These are phyloP conservation scores for Chytriomyces sp. DNA, from an alignment of 192 early-diverging fungal species.

Conservation along the genomic window DNA sequence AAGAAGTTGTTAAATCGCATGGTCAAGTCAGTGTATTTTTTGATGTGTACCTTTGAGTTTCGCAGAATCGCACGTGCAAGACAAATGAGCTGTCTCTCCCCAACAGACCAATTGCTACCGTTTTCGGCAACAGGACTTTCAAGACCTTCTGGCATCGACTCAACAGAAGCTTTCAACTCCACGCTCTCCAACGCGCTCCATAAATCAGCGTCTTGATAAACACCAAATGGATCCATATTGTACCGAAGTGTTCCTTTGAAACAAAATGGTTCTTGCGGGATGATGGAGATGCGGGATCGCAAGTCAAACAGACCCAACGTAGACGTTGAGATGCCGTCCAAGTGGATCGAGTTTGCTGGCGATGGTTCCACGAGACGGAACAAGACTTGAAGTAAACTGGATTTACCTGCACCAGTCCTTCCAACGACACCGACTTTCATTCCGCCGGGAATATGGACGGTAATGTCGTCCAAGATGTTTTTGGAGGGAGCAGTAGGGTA, in stretches of 20 bases:
- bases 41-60: slow-evolving; percentile 8
- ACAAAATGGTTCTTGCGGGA: slow-evolving; percentile 66
- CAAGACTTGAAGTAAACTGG: slow-evolving; percentile 56
- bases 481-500: slow-evolving; percentile 43
- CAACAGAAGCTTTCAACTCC: slow-evolving; percentile 35
- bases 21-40: not conserved
- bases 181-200: slow-evolving; percentile 64
- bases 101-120: slow-evolving; percentile 67
- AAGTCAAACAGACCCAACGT: slow-evolving; percentile 63
- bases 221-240: slow-evolving; percentile 73
- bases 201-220: slow-evolving; percentile 63
- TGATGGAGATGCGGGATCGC: slow-evolving; percentile 58
- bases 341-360: slow-evolving; percentile 55
- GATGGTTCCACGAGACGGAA: slow-evolving; percentile 77
- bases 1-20: not conserved
- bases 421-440: slow-evolving; percentile 84
- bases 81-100: slow-evolving; percentile 79
- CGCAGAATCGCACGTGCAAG: slow-evolving; percentile 61
- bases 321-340: slow-evolving; percentile 72
- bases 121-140: slow-evolving; percentile 72
- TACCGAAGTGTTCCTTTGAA: slow-evolving; percentile 69
- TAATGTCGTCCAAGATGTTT: slow-evolving; percentile 58
- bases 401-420: slow-evolving; percentile 67
- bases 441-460: slow-evolving; percentile 62
- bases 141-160: slow-evolving; percentile 55